Percentiles rank a stretch among this genome's conserved stretches.
Conservation (phyloP, 495 filamentous ascomycete species). For the Neurospora sp. region DNA sequence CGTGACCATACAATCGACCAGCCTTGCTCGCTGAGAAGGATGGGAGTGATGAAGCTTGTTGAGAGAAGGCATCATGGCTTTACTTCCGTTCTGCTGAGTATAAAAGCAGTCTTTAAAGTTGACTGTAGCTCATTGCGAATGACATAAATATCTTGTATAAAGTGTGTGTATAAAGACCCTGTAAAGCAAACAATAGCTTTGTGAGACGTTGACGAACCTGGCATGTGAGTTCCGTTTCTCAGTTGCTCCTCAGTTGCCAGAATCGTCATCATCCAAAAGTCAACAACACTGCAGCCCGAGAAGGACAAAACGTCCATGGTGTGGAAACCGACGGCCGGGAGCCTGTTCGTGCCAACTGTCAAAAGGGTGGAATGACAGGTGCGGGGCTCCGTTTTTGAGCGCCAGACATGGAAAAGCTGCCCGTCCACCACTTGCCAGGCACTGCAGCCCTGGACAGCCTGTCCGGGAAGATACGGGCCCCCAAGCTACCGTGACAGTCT, state of each 20-base stretch:
- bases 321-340: neutral
- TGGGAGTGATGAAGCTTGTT: no score
- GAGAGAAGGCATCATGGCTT: no score
- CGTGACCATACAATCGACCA: neutral
- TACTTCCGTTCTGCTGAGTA: no score
- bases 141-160: neutral
- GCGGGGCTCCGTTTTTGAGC: constrained; percentile 1
- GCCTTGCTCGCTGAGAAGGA: no score
- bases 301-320: neutral
- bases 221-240: neutral
- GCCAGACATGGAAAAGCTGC: neutral
- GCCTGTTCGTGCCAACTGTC: neutral
- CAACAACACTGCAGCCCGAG: neutral
- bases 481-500: constrained; percentile 1
- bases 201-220: neutral
- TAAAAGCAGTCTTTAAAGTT: neutral
- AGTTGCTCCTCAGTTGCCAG: neutral
- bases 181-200: neutral
- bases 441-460: neutral
- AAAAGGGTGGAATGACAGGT: neutral
- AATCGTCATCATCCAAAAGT: constrained; percentile 1
- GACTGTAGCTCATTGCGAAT: neutral
- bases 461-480: constrained; percentile 4
- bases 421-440: neutral
- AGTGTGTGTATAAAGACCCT: neutral